These are phyloP conservation scores for Alternaria burnsii DNA, from an alignment of 2,329 filamentous ascomycete species.

Conservation along the genomic window DNA sequence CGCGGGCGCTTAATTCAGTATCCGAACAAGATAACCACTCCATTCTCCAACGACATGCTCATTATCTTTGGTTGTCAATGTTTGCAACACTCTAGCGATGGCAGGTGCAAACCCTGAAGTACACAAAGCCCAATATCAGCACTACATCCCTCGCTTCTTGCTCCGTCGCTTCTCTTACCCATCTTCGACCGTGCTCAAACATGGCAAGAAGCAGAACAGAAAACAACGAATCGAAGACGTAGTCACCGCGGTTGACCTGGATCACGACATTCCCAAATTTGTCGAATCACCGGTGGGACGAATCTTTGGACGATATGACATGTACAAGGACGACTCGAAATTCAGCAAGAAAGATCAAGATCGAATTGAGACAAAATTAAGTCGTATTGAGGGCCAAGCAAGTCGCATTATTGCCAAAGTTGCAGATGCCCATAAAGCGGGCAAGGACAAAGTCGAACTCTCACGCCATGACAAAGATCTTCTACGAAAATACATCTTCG, in stretches of 20 bases:
- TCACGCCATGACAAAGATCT: constrained; percentile 47
- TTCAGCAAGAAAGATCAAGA: background rate
- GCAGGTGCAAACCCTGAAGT: background rate
- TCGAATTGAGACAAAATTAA: background rate
- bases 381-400: background rate
- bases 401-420: constrained; percentile 13
- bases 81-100: background rate
- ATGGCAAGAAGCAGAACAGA: background rate
- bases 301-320: background rate
- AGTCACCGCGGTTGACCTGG: background rate
- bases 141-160: constrained; percentile 50
- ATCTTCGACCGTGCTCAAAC: background rate
- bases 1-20: background rate
- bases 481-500: constrained; percentile 58
- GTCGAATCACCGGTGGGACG: background rate
- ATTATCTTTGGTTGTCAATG: background rate
- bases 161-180: constrained; percentile 43
- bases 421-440: constrained; percentile 18
- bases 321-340: background rate
- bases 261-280: background rate
- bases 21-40: background rate
- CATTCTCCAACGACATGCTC: background rate
- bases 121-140: constrained; percentile 38
- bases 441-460: constrained; percentile 36
- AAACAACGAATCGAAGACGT: background rate